Percentiles rank a stretch among this genome's conserved stretches.
These are phyloP conservation scores for Xylaria multiplex DNA, from an alignment of 2,329 filamentous ascomycete genomes.

Conservation along the genomic window DNA sequence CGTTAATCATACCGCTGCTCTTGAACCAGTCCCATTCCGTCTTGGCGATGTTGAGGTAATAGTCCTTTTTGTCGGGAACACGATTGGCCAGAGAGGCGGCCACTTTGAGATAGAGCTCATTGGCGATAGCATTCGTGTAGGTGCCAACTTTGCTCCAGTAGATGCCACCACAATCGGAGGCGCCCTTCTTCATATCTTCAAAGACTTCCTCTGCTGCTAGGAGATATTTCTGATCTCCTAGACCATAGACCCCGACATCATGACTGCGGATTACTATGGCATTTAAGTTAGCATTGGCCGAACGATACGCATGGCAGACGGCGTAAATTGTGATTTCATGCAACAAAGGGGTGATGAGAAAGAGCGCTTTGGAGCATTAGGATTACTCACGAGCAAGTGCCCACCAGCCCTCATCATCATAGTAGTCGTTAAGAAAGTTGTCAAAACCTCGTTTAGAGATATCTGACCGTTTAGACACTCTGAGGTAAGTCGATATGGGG, in stretches of 20 bases:
- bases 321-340: not conserved
- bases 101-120: constrained; percentile 65
- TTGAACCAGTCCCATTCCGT: constrained; percentile 64
- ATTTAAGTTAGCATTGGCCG: constrained; percentile 8
- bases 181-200: constrained; percentile 63
- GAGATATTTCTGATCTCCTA: constrained; percentile 58
- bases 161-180: constrained; percentile 62
- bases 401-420: constrained; percentile 73
- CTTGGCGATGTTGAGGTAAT: constrained; percentile 60
- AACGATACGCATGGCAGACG: not conserved
- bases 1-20: constrained; percentile 61
- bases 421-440: constrained; percentile 65
- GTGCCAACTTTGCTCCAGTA: constrained; percentile 65
- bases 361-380: not conserved
- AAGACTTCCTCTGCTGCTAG: constrained; percentile 63
- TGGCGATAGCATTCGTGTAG: constrained; percentile 63
- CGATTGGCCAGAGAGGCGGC: constrained; percentile 65
- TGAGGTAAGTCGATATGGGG: constrained; percentile 46
- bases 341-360: not conserved
- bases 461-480: constrained; percentile 39
- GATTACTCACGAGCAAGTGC: constrained; percentile 56
- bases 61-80: constrained; percentile 49
- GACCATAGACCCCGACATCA: constrained; percentile 55
- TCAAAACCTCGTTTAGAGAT: constrained; percentile 51
- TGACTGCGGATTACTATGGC: constrained; percentile 59